A percentile compares a stretch with the other conserved stretches of the same genome.
phyloP scores from a whole-genome alignment of 2,329 filamentous ascomycete genomes.

The Shiraia bambusicola region DNA sequence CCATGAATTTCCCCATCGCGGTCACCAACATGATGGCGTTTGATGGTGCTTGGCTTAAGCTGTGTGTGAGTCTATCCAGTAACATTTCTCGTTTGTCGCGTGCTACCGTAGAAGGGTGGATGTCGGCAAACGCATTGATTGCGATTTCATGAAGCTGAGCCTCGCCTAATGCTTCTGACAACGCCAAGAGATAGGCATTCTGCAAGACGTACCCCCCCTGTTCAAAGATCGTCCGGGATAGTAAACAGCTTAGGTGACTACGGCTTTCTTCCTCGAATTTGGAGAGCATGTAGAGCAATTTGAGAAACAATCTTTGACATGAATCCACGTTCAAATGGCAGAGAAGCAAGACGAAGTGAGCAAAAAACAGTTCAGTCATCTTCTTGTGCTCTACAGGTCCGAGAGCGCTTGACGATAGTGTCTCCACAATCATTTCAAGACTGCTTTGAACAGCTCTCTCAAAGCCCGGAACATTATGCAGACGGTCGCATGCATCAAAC shows the following conservation, averaged over 20 bases:
- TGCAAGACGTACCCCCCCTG: conserved; percentile 19
- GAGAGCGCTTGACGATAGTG: conserved; percentile 16
- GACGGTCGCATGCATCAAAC: conserved; percentile 25
- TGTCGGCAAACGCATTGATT: conserved; percentile 22
- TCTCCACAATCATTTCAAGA: conserved; percentile 26
- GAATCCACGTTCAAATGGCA: conserved; percentile 18
- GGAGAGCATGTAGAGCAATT: conserved; percentile 21
- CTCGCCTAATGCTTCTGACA: conserved; percentile 18
- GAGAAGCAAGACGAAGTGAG: conserved; percentile 28
- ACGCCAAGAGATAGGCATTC: conserved; percentile 20
- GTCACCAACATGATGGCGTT: conserved; percentile 19
- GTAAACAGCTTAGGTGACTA: conserved; percentile 14
- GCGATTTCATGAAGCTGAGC: conserved; percentile 9
- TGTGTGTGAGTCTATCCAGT: conserved; percentile 29
- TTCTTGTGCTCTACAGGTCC: conserved; percentile 16
- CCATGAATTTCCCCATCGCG: conserved; percentile 37
- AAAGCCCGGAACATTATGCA: conserved; percentile 27
- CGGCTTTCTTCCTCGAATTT: conserved; percentile 7
- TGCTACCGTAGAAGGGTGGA: conserved; percentile 27
- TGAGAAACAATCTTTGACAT: conserved; percentile 17
- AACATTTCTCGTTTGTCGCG: conserved; percentile 37
- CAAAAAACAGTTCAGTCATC: conserved; percentile 31
- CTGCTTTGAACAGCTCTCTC: conserved; percentile 20
- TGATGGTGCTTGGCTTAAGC: conserved; percentile 11
- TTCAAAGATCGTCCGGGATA: conserved; percentile 27